phyloP scores from a whole-genome alignment of 331 rosid species.

The Quercus tomentella region DNA sequence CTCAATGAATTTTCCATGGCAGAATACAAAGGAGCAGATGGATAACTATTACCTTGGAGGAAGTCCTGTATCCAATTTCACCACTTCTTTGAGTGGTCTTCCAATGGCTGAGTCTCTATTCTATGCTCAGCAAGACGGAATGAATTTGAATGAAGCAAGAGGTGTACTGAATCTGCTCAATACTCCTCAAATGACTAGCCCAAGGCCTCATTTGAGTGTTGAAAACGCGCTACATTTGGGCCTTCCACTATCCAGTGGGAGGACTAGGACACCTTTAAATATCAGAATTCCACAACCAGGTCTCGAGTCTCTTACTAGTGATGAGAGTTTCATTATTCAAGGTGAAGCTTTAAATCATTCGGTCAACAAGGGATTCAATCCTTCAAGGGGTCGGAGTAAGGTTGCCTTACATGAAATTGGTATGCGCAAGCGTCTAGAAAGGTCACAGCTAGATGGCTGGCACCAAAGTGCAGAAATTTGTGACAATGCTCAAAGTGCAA shows the following conservation, averaged over 20 bases:
- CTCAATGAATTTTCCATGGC: conserved; percentile 17
- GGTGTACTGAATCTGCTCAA: conserved; percentile 18
- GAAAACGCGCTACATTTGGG: conserved; percentile 14
- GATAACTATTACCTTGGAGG: conserved; percentile 21
- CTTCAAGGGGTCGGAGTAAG: conserved; percentile 3
- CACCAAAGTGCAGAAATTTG: conserved; percentile 20
- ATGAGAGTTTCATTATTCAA: conserved; percentile 32
- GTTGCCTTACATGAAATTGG: conserved; percentile 7
- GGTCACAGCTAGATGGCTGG: conserved; percentile 18
- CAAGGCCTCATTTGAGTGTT: conserved; percentile 23
- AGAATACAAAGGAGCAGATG: conserved; percentile 23
- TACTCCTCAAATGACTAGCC: conserved; percentile 7
- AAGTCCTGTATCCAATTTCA: conserved; percentile 1
- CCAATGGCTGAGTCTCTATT: conserved; percentile 17
- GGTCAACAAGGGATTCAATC: conserved; percentile 2
- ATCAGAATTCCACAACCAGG: conserved; percentile 12
- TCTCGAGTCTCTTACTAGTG: conserved; percentile 23
- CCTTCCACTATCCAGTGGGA: conserved; percentile 16
- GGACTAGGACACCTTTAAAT: conserved; percentile 4
- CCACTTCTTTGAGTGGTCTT: conserved; percentile 14
- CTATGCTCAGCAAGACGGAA: conserved; percentile 20
- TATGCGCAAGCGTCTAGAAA: conserved; percentile 21
- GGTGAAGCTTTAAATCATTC: conserved; percentile 26
- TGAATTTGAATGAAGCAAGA: conserved; percentile 30
- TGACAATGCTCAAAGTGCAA: conserved; percentile 14